phyloP scores from a whole-genome alignment of 305 asterid species.

The Fraxinus paxiana region DNA sequence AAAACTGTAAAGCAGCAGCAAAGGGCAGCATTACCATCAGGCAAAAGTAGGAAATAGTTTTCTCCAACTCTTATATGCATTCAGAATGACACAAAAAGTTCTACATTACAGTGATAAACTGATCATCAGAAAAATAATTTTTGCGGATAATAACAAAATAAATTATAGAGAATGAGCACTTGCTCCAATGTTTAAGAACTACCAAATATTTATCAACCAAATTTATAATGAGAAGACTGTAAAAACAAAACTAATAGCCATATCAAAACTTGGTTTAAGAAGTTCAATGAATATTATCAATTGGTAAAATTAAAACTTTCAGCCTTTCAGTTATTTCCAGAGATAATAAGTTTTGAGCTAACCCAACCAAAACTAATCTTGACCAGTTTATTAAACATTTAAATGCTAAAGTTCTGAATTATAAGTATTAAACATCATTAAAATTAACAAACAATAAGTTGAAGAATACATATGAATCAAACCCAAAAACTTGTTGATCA shows the following conservation, averaged over 20 bases:
- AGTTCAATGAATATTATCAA: background rate
- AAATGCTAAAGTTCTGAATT: background rate
- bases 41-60: background rate
- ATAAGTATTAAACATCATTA: background rate
- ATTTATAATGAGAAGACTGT: background rate
- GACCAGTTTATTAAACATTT: background rate
- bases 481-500: background rate
- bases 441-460: background rate
- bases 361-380: background rate
- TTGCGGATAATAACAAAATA: background rate
- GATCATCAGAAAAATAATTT: background rate
- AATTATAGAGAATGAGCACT: background rate
- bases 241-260: background rate
- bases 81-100: background rate
- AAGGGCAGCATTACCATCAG: background rate
- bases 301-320: too few species aligned
- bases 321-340: background rate
- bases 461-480: background rate
- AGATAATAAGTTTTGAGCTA: background rate
- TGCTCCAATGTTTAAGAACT: background rate
- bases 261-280: background rate
- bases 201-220: background rate
- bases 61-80: background rate
- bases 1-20: conserved; percentile 31
- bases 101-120: background rate